These are phyloP conservation scores for Beverwykella pulmonaria DNA, from an alignment of 495 filamentous ascomycete species.

Conservation along the genomic window DNA sequence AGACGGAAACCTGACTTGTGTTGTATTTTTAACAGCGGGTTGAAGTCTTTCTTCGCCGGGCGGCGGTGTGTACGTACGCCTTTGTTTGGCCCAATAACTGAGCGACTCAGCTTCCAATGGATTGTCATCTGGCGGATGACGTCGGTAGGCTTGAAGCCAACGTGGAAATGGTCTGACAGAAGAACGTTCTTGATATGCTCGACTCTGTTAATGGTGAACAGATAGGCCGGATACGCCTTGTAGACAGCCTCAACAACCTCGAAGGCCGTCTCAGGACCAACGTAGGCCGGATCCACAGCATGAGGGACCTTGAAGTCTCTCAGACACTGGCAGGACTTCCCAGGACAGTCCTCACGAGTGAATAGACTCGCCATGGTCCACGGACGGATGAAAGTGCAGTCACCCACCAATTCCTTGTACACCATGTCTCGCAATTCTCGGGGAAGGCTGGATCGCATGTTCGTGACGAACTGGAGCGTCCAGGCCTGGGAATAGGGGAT, in stretches of 20 bases:
- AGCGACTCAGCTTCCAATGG: not conserved
- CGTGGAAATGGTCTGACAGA: not conserved
- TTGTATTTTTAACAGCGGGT: not conserved
- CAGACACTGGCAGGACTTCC: not conserved
- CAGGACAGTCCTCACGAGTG: not conserved
- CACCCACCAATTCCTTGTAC: not conserved
- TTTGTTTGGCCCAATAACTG: not conserved
- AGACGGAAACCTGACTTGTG: not conserved
- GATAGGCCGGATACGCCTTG: not conserved
- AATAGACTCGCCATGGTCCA: not conserved
- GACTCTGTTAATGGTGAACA: not conserved
- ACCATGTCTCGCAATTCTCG: conserved; percentile 2
- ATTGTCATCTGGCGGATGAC: not conserved
- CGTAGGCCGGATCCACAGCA: not conserved
- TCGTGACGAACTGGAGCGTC: not conserved
- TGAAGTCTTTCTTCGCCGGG: not conserved
- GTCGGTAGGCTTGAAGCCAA: not conserved
- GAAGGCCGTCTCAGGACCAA: not conserved
- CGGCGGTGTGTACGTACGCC: not conserved
- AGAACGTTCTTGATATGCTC: not conserved
- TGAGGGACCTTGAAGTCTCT: not conserved
- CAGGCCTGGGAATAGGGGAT: not conserved
- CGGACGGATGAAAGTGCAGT: not conserved
- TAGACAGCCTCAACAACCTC: conserved; percentile 9
- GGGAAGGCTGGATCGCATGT: not conserved